These are phyloP conservation scores for Mrakia blollopis DNA, from an alignment of 768 basidiomycete species.

Conservation along the genomic window DNA sequence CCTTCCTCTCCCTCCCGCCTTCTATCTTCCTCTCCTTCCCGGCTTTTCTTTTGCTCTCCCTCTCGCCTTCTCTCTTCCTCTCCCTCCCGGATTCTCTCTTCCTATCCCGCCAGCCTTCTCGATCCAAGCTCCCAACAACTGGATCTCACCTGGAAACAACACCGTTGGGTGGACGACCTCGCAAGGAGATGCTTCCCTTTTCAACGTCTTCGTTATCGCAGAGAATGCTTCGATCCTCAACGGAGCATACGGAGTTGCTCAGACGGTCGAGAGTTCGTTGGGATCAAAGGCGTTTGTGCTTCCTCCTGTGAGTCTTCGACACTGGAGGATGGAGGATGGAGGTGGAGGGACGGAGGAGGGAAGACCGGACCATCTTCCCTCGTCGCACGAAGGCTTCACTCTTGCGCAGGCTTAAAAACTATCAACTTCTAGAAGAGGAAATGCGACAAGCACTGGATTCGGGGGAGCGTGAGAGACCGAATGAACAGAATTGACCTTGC, in stretches of 20 bases:
- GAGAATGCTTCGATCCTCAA: not conserved
- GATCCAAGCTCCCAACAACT: not conserved
- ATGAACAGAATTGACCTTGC: not conserved
- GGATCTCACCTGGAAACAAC: conserved; percentile 6
- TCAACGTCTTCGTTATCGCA: conserved; percentile 3
- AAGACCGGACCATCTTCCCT: too few relatives aligned
- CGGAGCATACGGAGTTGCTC: not conserved
- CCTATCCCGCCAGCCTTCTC: not conserved
- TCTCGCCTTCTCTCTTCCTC: not conserved
- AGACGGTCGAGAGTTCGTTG: not conserved
- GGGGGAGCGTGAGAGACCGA: not conserved
- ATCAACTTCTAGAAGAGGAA: too few relatives aligned
- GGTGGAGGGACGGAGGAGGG: too few relatives aligned
- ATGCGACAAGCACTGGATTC: too few relatives aligned
- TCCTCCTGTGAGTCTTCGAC: not conserved
- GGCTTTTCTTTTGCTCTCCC: too few relatives aligned
- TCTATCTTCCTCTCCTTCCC: not conserved
- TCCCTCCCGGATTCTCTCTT: too few relatives aligned
- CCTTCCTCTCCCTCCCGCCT: not conserved
- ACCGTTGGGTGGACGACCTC: not conserved
- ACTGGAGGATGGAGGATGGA: too few relatives aligned
- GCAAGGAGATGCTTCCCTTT: not conserved
- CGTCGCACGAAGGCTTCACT: too few relatives aligned
- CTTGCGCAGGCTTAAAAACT: too few relatives aligned
- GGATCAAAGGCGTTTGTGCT: not conserved